Conservation (phyloP, 768 basidiomycete genomes). For the Kockovaella imperatae region DNA sequence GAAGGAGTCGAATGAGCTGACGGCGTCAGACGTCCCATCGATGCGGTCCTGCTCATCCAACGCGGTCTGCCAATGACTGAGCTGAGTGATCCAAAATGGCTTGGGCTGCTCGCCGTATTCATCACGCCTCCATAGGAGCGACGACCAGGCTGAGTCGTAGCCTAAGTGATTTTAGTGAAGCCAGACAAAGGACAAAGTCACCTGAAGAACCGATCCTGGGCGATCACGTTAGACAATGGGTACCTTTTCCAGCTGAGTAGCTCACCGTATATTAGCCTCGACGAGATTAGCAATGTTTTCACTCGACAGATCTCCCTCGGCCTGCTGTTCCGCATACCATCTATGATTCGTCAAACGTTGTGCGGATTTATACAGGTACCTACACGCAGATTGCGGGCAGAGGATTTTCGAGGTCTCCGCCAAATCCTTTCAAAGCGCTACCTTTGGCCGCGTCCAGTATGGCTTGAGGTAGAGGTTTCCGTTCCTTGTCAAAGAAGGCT, state of each 20-base stretch:
- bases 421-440: constrained; percentile 21
- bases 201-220: constrained; percentile 12
- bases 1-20: constrained; percentile 24
- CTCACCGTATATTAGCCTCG: constrained; percentile 24
- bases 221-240: not conserved
- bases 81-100: constrained; percentile 35
- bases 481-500: constrained; percentile 33
- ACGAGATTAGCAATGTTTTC: constrained; percentile 26
- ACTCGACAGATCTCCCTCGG: constrained; percentile 13
- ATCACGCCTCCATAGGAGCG: constrained; percentile 25
- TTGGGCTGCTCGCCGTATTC: constrained; percentile 27
- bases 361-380: not conserved
- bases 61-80: constrained; percentile 31
- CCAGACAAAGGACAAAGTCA: not conserved
- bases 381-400: constrained; percentile 24
- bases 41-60: constrained; percentile 22
- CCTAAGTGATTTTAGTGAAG: constrained; percentile 3
- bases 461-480: constrained; percentile 6
- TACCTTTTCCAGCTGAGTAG: not conserved
- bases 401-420: constrained; percentile 22
- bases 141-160: constrained; percentile 37
- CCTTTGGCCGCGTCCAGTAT: constrained; percentile 23
- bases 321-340: constrained; percentile 32
- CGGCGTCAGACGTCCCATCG: constrained; percentile 15
- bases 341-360: not conserved